phyloP scores from a whole-genome alignment of 371 early-diverging fungal genomes.

The Rhizopus delemar region DNA sequence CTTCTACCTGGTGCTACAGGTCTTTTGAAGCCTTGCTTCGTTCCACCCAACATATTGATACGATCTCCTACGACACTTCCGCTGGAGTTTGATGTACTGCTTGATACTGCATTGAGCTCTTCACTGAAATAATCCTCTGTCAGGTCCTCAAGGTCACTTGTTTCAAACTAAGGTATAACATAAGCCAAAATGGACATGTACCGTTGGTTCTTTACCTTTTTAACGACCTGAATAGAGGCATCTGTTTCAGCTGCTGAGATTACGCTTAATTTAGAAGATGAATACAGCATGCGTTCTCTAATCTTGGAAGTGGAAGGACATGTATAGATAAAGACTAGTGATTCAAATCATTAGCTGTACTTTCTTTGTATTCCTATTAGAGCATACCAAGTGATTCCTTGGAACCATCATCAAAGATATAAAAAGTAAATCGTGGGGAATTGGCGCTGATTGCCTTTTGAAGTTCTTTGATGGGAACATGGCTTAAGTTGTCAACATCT shows the following conservation, averaged over 20 bases:
- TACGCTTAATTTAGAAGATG: conserved; percentile 69
- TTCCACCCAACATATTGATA: conserved; percentile 48
- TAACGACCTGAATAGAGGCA: conserved; percentile 53
- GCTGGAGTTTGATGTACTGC: conserved; percentile 8
- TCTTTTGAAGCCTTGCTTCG: conserved; percentile 44
- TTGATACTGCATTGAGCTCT: conserved; percentile 41
- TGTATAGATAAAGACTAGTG: conserved; percentile 73
- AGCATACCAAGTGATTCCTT: conserved; percentile 50
- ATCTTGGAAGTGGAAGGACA: conserved; percentile 82
- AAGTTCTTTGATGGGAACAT: conserved; percentile 47
- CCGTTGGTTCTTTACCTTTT: conserved; percentile 54
- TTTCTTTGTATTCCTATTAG: conserved; percentile 1
- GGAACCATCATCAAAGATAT: conserved; percentile 49
- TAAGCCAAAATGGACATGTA: neutral
- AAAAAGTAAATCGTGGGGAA: conserved; percentile 74
- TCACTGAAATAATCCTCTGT: conserved; percentile 59
- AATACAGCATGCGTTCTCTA: conserved; percentile 86
- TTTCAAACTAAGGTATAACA: conserved; percentile 56
- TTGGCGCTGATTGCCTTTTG: conserved; percentile 46
- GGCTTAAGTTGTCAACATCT: conserved; percentile 48
- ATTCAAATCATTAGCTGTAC: neutral
- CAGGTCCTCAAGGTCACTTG: conserved; percentile 69
- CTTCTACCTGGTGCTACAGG: conserved; percentile 55
- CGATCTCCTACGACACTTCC: conserved; percentile 39
- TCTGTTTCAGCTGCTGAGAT: conserved; percentile 57